Evolutionary conservation across 148 eudicot species (phyloP), one percentile per base, ranked within the genome.

Genomic region (Persicaria tinctoria): DNA sequence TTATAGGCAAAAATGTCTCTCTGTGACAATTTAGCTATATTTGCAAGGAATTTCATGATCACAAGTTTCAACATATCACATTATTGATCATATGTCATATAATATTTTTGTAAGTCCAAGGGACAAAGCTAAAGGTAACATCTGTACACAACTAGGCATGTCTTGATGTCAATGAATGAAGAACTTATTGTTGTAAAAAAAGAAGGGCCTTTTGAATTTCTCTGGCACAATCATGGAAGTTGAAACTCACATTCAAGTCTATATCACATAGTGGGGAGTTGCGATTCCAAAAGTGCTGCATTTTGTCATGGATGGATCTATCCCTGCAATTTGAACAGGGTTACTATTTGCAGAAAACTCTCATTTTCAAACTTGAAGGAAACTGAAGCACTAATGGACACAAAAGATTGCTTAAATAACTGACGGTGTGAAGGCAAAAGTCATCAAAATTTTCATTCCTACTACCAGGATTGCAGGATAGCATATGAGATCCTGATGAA

Each of bases 221-320:
- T 41, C 14, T n/a, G 5, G 44, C 7, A n/a, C 70, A 66, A 44
- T 66, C 48, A 66, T 66, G 48, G 69, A 66, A 66, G 46, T 66
- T 66, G 18, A 49, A 80, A 87, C 91, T 87, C 85, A 93, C 98
- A 64, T 82, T 87, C 72, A 96, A 85, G 80, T 92, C 88, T 73
- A 89, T 83, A 79, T 57, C 45, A 77, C 84, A 47, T 53, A 95
- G 82, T 18, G 90, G 92, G 38, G 97, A 95, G 74, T 80, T 83
- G 63, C 82, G 89, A 86, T 83, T 84, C 69, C 82, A 86, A 20
- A 92, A 72, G 74, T 83, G 74, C 66, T 84, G 97, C 75, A 79
- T 51, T 75, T 81, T 88, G 77, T 87, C 94, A 68, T 79, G 73
- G 77, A 84, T 85, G 78, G 76, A 75, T 81, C 85, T 89, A 76